Evolutionary conservation across 768 basidiomycete species (phyloP), one percentile per base, ranked within the genome.

Genomic region (Pisolithus albus): DNA sequence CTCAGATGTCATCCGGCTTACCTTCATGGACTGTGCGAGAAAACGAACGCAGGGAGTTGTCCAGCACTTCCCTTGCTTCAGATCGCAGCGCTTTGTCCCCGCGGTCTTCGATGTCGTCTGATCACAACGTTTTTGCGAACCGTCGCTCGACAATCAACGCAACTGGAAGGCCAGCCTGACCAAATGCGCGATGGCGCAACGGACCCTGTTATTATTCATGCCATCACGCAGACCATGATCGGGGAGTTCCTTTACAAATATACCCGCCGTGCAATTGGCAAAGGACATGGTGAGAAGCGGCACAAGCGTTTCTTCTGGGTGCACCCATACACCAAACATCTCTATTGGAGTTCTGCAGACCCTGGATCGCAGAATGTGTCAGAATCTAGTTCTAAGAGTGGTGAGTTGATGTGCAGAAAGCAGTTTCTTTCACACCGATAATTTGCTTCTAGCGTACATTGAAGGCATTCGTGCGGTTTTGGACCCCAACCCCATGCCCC

Each of bases 191-290:
- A 55, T 11, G 76, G 74, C 42, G 71, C 84, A 18, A 96, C 95
- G 24, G 95, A 99, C 63, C 94, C 93, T 4, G 71, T 76, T 2
- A 72, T 96, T 61, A 96, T 98, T 58, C 95, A 97, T 64, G 88
- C 94, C 1, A 97, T 98, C 59, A 99, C 96, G 15, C 95, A 98
- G 75, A 96, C 94, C 21, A 99, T 99, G 96, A 98, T 98, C 58
- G 95, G 96, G 46, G 95, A 98, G 75, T 97, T 93, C 71, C 69
- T 99, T 72, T 91, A 89, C 79, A 98, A 98, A 75, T 97, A 99
- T 70, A 97, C 95, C 8, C 79, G 95, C 47, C 80, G 82, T 52
- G 72, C 88, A 16, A 82, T 98, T 61, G 92, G 93, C 21, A 94
- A 89, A 69, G 93, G 92, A 11, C 80, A 92, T 64, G 90, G 90